Base-by-base conservation (phyloP, 1,139 yeast species). In the Ogataea hybrid region DNA sequence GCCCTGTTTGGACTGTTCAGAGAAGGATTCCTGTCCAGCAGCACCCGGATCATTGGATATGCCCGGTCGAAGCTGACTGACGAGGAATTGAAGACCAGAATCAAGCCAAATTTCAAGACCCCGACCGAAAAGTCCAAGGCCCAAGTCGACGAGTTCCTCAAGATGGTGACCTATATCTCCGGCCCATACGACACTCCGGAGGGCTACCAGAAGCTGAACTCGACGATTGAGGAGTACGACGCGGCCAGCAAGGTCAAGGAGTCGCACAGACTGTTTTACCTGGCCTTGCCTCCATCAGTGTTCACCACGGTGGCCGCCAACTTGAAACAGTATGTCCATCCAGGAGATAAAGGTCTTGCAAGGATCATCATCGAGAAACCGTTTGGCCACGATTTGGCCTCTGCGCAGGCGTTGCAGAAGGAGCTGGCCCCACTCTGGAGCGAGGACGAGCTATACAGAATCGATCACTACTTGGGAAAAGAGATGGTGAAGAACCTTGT, bases 381-480 rank as follows among this genome's bases (percentile, higher is more conserved):
- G 28, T 94, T 92, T 64, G 99, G 99, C 51, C 94, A 81, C 62
- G 97, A 92, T 64, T 77, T 90, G 57, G 77, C 75, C 48, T 73
- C 88, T 42, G 80, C 95, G 9, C 76, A 89, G 56, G 81, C 79
- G 57, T 72, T 92, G 61, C 97, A 89, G 69, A 64, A 69, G 47
- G 75, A 78, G 51, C 74, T 92, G 57, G 79, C 92, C 17, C 97
- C 97, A 10, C 69, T 90, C 43, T 92, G 92, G 79, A 68, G 78
- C 25, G 98, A 94, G 68, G 90, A 84, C 9, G 98, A 94, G 69
- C 72, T 90, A 41, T 94, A 78, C 72, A 81, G 98, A 71, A 94
- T 92, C 57, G 99, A 92, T 67, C 98, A 92, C 67, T 92, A 94
- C 64, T 73, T 94, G 56, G 98, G 98, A 54, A 92, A 92, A 70